These are phyloP conservation scores for Cornus kousa DNA, from an alignment of 148 eudicot genomes.

Conservation along the genomic window DNA sequence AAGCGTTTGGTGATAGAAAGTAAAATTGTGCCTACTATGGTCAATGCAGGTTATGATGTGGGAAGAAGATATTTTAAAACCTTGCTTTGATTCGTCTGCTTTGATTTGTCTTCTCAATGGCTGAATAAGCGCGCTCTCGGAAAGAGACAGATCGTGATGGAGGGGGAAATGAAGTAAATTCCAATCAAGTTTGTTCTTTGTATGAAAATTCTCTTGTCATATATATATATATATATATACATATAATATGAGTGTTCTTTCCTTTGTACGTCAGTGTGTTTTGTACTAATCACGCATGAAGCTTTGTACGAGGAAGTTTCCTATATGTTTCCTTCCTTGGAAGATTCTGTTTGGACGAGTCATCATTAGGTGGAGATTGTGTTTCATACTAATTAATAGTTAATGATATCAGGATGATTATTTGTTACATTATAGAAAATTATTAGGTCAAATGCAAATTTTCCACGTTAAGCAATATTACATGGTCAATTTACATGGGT, in stretches of 20 bases:
- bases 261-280: not conserved
- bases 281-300: not conserved
- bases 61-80: not conserved
- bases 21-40: not conserved
- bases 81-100: not conserved
- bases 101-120: too few species aligned
- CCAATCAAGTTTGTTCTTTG: not conserved
- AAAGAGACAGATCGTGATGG: too few species aligned
- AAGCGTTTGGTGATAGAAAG: too few species aligned
- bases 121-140: too few species aligned
- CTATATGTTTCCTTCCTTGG: not conserved
- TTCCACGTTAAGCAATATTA: too few species aligned
- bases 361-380: not conserved
- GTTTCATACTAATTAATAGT: too few species aligned
- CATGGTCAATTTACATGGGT: too few species aligned
- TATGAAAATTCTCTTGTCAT: not conserved
- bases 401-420: too few species aligned
- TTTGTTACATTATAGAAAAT: too few species aligned
- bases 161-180: too few species aligned
- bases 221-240: too few species aligned
- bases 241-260: not conserved
- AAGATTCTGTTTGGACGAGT: not conserved
- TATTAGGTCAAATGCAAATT: too few species aligned
- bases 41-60: not conserved
- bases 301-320: not conserved